Conservation (phyloP, 2,329 filamentous ascomycete species). For the Sarocladiaceae sp. region DNA sequence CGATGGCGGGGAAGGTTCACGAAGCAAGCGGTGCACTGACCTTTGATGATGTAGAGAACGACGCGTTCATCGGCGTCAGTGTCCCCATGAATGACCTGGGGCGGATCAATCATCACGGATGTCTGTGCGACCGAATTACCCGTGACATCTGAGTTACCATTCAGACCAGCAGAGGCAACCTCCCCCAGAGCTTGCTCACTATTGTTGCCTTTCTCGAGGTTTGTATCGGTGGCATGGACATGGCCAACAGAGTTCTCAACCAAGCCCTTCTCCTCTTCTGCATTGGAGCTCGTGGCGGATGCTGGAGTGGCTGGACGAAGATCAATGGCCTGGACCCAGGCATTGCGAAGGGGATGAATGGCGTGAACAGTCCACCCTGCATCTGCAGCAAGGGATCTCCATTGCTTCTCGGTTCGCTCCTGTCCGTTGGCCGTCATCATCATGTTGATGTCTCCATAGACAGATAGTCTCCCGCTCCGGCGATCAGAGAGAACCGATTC, state of each 20-base stretch:
- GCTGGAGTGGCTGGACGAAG: neutral
- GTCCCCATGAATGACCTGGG: slow-evolving; percentile 12
- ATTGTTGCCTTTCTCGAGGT: too few species aligned
- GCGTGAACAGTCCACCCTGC: slow-evolving; percentile 22
- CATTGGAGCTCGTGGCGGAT: too few species aligned
- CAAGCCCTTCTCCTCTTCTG: too few species aligned
- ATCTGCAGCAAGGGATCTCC: slow-evolving; percentile 20
- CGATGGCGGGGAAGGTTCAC: too few species aligned
- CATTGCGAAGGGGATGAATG: slow-evolving; percentile 15
- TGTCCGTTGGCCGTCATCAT: slow-evolving; percentile 27
- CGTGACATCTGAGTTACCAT: too few species aligned
- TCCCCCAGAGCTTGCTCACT: too few species aligned
- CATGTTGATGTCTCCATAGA: slow-evolving; percentile 36
- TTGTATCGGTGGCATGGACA: too few species aligned
- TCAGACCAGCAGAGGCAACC: too few species aligned
- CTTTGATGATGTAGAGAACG: slow-evolving; percentile 23
- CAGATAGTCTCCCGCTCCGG: slow-evolving; percentile 20
- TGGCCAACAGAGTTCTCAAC: too few species aligned
- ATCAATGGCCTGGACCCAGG: slow-evolving; percentile 19
- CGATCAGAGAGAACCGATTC: slow-evolving; percentile 29
- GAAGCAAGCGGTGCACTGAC: slow-evolving; percentile 10
- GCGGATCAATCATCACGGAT: too few species aligned
- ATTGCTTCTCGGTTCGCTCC: slow-evolving; percentile 25
- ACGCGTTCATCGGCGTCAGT: slow-evolving; percentile 18
- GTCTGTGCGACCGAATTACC: too few species aligned